A percentile compares a stretch with the other conserved stretches of the same genome.
phyloP scores from a whole-genome alignment of 176 grass and related monocot species.

The Oryza rufipogon region DNA sequence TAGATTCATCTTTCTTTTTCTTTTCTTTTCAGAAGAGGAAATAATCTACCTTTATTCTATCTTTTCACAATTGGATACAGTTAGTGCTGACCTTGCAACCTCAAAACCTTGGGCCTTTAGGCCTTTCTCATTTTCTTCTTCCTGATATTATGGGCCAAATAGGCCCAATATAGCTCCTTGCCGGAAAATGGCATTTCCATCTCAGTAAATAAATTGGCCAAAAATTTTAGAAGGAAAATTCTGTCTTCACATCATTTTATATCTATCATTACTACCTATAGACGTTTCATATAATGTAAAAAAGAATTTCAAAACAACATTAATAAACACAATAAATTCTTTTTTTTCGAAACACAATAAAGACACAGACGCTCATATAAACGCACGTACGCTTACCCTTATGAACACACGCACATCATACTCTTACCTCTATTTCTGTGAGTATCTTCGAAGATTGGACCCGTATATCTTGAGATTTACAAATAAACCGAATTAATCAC shows the following conservation, averaged over 20 bases:
- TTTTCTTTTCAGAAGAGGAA: not conserved
- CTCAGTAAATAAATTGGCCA: too few relatives aligned
- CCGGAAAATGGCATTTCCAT: not conserved
- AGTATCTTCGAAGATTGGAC: too few relatives aligned
- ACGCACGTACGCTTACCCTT: too few relatives aligned
- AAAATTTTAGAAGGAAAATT: not conserved
- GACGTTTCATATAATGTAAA: not conserved
- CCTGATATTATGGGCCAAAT: not conserved
- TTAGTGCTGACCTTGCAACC: not conserved
- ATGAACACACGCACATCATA: too few relatives aligned
- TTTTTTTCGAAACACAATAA: too few relatives aligned
- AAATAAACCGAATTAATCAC: too few relatives aligned
- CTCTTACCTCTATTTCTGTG: too few relatives aligned
- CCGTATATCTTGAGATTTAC: too few relatives aligned
- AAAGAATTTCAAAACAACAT: not conserved
- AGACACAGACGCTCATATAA: too few relatives aligned
- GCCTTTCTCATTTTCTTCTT: not conserved
- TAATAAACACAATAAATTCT: not conserved
- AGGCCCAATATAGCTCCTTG: not conserved
- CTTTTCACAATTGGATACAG: not conserved
- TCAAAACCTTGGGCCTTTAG: not conserved
- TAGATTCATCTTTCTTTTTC: not conserved
- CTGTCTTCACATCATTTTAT: not conserved
- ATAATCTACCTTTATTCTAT: not conserved
- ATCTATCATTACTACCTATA: not conserved